Evolutionary conservation across 441 rosid genomes (phyloP), one percentile per base, ranked within the genome.

Genomic region (Gossypium gossypioides): DNA sequence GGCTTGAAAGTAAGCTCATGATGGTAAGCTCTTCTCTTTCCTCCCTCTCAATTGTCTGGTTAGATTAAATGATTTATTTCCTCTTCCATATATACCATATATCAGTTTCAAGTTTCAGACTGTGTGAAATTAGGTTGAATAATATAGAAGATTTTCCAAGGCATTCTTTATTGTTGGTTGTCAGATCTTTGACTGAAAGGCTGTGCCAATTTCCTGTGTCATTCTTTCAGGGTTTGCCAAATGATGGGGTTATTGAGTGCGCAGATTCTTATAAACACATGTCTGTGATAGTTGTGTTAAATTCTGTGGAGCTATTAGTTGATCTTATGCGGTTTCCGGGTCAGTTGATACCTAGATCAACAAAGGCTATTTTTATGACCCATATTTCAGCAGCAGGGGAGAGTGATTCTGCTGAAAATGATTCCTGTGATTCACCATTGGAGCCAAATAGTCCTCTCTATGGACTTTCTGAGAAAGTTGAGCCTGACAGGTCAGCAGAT

Each of bases 321-420:
- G 99, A 96, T 81, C 96, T 96, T 37, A 90, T 96, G 97, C 88
- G 98, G 44, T 88, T 86, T 85, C 99, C 99, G 9, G 98, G 98
- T 71, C 92, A 90, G 86, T 82, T 96, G 73, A 93, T 91, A 75
- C 98, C 97, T 5, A 77, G 82, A 67, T 85, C 99, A 68, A 87
- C 97, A 56, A 93, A 86, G 74, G 99, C 98, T 46, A 88, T 93
- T 48, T 86, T 85, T 78, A 91, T 91, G 99, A 86, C 96, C 79
- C 99, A 96, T 84, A 84, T 90, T 71, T 86, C 98, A 75, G 94
- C 96, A 25, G 93, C 96, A 72, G 99, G 97, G 84, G 99, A 96
- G 87, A 93, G 98, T 84, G 99, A 96, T 83, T 96, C 97, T 81
- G 98, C 97, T 69, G 99, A 96, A 83, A 96, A 96, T 84, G 99